Percentiles rank a stretch among this genome's conserved stretches.
These are phyloP conservation scores for Cadophora gregata DNA, from an alignment of 2,329 filamentous ascomycete species.

Conservation along the genomic window DNA sequence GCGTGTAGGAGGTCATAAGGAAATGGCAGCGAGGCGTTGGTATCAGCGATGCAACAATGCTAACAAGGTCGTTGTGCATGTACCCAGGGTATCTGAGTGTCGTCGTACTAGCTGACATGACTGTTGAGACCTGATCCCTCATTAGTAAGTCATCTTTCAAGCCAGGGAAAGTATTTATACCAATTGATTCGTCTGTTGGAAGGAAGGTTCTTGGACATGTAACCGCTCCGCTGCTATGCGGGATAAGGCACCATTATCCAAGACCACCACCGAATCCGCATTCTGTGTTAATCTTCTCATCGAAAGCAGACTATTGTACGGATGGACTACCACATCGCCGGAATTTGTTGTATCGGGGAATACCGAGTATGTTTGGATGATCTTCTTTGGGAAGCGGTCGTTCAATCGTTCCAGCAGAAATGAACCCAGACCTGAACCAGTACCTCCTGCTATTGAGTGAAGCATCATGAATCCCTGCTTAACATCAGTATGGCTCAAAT, in stretches of 20 bases:
- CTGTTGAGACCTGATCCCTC: slow-evolving; percentile 77
- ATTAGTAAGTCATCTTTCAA: slow-evolving; percentile 23
- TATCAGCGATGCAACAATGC: slow-evolving; percentile 94
- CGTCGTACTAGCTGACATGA: slow-evolving; percentile 98
- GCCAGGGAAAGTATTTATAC: slow-evolving; percentile 51
- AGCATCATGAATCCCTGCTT: slow-evolving; percentile 92
- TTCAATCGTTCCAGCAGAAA: slow-evolving; percentile 95
- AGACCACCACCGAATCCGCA: slow-evolving; percentile 94
- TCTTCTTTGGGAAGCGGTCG: slow-evolving; percentile 97
- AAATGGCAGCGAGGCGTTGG: slow-evolving; percentile 97
- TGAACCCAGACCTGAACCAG: slow-evolving; percentile 92
- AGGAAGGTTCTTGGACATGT: slow-evolving; percentile 93
- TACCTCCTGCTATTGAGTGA: slow-evolving; percentile 96
- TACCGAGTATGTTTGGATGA: slow-evolving; percentile 98
- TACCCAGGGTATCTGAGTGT: slow-evolving; percentile 97
- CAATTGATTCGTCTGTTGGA: slow-evolving; percentile 96
- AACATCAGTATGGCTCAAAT: slow-evolving; percentile 35
- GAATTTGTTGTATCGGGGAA: slow-evolving; percentile 92
- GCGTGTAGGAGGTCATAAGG: slow-evolving; percentile 97
- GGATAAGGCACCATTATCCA: slow-evolving; percentile 93
- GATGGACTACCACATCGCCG: slow-evolving; percentile 93
- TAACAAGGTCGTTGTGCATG: slow-evolving; percentile 99
- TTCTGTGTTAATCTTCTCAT: slow-evolving; percentile 94
- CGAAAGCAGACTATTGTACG: slow-evolving; percentile 94
- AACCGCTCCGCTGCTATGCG: slow-evolving; percentile 93